A percentile compares a stretch with the other conserved stretches of the same genome.
Conservation (phyloP, 164 flowering plant genomes). For the Macadamia integrifolia region DNA sequence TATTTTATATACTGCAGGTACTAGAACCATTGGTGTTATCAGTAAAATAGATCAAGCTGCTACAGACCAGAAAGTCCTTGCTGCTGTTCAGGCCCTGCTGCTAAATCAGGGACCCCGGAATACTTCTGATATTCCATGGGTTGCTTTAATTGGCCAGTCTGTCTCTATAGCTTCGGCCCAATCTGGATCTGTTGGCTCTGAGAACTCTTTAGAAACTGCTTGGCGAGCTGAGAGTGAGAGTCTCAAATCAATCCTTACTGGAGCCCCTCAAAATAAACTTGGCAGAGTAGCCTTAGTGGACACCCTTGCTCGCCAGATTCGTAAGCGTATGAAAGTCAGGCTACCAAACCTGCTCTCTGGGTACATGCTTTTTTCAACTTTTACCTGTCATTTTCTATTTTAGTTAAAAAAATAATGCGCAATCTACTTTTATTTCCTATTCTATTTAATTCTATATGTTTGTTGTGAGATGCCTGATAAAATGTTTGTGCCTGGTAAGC, state of each 20-base stretch:
- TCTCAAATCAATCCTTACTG: constrained; percentile 77
- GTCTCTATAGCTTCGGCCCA: constrained; percentile 91
- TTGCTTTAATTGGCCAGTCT: constrained; percentile 96
- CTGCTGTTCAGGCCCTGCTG: constrained; percentile 96
- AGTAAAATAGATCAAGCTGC: constrained; percentile 97
- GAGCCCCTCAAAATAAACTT: constrained; percentile 90
- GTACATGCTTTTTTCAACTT: constrained; percentile 30
- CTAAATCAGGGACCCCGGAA: constrained; percentile 88
- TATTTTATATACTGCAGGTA: constrained; percentile 41
- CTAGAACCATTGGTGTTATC: constrained; percentile 93
- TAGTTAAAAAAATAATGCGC: neutral
- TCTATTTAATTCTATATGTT: too few species aligned
- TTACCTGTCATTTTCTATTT: neutral
- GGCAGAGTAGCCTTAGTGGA: constrained; percentile 96
- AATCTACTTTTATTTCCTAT: neutral
- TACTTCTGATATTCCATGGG: constrained; percentile 90
- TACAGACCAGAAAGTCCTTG: constrained; percentile 77
- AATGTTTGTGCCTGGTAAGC: too few species aligned
- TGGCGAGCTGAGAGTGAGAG: constrained; percentile 99
- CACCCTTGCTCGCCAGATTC: constrained; percentile 80
- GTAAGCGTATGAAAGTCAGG: constrained; percentile 89
- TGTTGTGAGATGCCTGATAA: too few species aligned
- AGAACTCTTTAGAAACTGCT: constrained; percentile 91
- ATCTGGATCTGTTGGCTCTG: constrained; percentile 79
- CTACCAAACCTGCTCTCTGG: constrained; percentile 95